Base-by-base conservation (phyloP, 495 filamentous ascomycete species). In the Podospora sp. region DNA sequence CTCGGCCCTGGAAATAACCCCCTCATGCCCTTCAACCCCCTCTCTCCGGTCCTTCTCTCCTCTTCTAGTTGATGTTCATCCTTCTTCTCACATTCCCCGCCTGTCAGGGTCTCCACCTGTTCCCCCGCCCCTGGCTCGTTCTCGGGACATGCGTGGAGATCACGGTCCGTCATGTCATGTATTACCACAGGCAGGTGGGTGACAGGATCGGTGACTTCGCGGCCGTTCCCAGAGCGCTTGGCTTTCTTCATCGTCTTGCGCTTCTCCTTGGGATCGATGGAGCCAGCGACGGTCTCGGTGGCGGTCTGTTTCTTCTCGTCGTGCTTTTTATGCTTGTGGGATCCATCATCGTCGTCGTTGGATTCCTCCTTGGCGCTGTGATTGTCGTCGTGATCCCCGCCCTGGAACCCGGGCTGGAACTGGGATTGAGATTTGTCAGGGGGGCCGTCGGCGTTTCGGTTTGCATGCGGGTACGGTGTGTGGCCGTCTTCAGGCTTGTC, bases 131-230 rank as follows among this genome's bases (percentile, higher is more conserved):
- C 76, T 1, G 84, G 78, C 16, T 83, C 77, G 66, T 89, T 89
- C 69, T 86, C 81, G 21, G 85, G 84, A 1, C 81, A 81, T 4
- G 77, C 77, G 33, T 83, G 78, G 27, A 91, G 75, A 61, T 89
- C 85, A 53, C 85, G 82, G 36, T 80, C 75, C 0, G 88, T 91
- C 67, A 85, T 86, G 69, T 91, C 89, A 70, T 90, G 88, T 46
- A 90, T 86, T 21, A 73, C 75, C 22, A 90, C 79, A 6, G 88
- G 88, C 1, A 91, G 76, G 73, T 91, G 89, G 0, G 89, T 91
- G 16, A 91, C 85, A 0, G 89, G 89, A 75, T 91, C 89, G 6
- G 88, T 91, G n/a, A 91, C 89, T 70, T 88, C 79, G 16, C 88
- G 81, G 18, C 85, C 84, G 33, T 81, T 82, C 46, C 84, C 80